These are phyloP conservation scores for Pseudoturritis turrita DNA, from an alignment of 345 rosid species.

Conservation along the genomic window DNA sequence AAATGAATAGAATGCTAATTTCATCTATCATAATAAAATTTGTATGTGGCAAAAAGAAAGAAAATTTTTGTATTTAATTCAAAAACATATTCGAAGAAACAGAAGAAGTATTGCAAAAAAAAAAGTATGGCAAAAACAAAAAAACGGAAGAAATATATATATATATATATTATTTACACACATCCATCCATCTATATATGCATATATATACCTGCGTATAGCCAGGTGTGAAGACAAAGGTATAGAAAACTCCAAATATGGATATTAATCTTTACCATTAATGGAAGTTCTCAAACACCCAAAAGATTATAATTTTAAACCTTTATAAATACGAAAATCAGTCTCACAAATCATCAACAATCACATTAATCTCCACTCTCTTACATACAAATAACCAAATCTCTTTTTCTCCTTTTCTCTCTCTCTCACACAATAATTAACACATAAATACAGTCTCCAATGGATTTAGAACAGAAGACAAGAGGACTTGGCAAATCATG, in stretches of 20 bases:
- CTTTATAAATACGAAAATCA: slow-evolving; percentile 12
- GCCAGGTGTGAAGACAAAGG: background rate
- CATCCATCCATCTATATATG: background rate
- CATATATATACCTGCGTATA: background rate
- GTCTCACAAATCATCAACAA: slow-evolving; percentile 7
- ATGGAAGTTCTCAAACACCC: slow-evolving; percentile 5
- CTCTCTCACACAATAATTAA: slow-evolving; percentile 1
- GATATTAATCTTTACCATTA: slow-evolving; percentile 7
- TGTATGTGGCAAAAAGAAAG: too few relatives aligned
- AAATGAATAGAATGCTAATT: background rate
- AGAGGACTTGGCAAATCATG: slow-evolving; percentile 61
- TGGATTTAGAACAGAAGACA: slow-evolving; percentile 30
- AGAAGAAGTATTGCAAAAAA: background rate
- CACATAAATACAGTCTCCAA: slow-evolving; percentile 25
- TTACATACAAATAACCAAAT: slow-evolving; percentile 1
- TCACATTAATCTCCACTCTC: slow-evolving; percentile 16
- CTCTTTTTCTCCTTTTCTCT: background rate
- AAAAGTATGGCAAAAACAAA: background rate
- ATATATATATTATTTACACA: background rate
- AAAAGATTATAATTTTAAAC: slow-evolving; percentile 3
- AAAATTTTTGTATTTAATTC: too few relatives aligned
- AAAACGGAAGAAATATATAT: background rate
- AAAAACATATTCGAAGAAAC: background rate
- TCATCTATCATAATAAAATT: too few relatives aligned
- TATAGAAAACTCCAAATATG: background rate